phyloP scores from a whole-genome alignment of 2,329 filamentous ascomycete species.

The Amesomyces nigricolor region DNA sequence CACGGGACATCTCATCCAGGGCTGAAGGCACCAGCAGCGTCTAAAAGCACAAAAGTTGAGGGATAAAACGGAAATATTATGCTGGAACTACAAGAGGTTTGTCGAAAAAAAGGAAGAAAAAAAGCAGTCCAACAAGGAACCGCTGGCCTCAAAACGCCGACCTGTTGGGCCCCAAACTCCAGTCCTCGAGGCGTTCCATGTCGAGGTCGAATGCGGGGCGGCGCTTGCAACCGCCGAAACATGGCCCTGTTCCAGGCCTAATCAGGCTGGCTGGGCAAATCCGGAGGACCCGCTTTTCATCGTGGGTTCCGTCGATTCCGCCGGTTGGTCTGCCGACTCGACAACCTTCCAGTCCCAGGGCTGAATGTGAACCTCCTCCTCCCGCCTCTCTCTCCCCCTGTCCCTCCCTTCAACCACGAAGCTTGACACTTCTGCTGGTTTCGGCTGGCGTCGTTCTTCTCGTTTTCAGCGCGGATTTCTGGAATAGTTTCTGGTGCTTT shows the following conservation, averaged over 20 bases:
- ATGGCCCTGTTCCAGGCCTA: slow-evolving; percentile 2
- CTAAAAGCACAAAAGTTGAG: too few species aligned
- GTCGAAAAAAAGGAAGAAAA: too few species aligned
- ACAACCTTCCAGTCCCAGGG: not conserved
- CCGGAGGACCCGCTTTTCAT: not conserved
- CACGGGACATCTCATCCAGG: too few species aligned
- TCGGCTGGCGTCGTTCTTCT: slow-evolving; percentile 13
- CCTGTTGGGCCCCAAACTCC: not conserved
- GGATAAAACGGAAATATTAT: too few species aligned
- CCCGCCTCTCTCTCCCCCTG: slow-evolving; percentile 1
- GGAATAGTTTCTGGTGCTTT: slow-evolving; percentile 16
- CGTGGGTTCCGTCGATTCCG: not conserved
- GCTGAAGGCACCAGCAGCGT: too few species aligned
- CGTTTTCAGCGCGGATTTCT: slow-evolving; percentile 16
- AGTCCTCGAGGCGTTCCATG: not conserved
- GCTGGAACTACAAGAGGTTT: too few species aligned
- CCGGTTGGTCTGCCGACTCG: slow-evolving; percentile 2
- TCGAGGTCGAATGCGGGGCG: not conserved
- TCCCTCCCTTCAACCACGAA: slow-evolving; percentile 7
- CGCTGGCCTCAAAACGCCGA: too few species aligned
- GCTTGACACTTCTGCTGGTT: slow-evolving; percentile 20
- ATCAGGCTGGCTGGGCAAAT: slow-evolving; percentile 4
- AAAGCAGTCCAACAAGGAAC: too few species aligned
- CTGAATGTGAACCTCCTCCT: not conserved
- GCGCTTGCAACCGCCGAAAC: slow-evolving; percentile 4